Evolutionary conservation across 306 rosid genomes (phyloP).

Genomic region (barrel medic (Medicago truncatula)): MtrunA17r5.0-ANR NC_053045.1:29610501-29611000

Average conservation of each 20-base stretch:
- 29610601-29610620: background rate
- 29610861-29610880: no score
- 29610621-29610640: background rate
- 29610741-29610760: background rate
- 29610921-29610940: no score
- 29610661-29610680: background rate
- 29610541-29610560: background rate
- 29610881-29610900: no score
- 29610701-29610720: background rate
- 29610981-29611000: no score
- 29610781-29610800: constrained; percentile 9
- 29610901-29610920: no score
- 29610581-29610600: background rate
- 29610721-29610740: background rate
- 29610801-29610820: background rate
- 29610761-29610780: constrained; percentile 5
- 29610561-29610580: no score
- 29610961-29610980: no score
- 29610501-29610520: background rate
- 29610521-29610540: background rate
- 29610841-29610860: no score
- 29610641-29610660: background rate
- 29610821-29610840: no score
- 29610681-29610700: background rate
- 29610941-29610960: no score